phyloP scores from a whole-genome alignment of 495 filamentous ascomycete species.

The Penicillium turbatum region DNA sequence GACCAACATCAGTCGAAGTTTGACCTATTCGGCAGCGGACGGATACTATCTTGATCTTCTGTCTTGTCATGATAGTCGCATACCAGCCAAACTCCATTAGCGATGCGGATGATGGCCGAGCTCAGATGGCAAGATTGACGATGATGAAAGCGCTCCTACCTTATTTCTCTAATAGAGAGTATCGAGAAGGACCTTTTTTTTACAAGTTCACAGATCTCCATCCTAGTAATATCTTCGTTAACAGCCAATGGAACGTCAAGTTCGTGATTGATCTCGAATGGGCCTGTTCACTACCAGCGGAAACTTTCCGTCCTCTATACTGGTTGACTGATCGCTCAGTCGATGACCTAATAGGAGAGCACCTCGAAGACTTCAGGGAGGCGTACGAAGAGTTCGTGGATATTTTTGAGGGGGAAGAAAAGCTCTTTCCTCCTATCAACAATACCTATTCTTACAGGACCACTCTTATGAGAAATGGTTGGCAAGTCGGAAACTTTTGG shows the following conservation, averaged over 20 bases:
- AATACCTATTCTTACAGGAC: slow-evolving; percentile 7
- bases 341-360: slow-evolving; percentile 16
- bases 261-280: slow-evolving; percentile 32
- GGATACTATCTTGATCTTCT: neutral
- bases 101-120: neutral
- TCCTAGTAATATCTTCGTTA: slow-evolving; percentile 17
- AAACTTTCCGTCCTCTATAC: slow-evolving; percentile 26
- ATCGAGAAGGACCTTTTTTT: slow-evolving; percentile 7
- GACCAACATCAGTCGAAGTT: neutral
- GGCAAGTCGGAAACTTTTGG: slow-evolving; percentile 20
- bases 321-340: slow-evolving; percentile 21
- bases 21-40: neutral
- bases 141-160: neutral
- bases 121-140: neutral
- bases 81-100: neutral
- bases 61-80: neutral
- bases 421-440: neutral
- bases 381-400: slow-evolving; percentile 4
- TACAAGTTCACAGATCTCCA: neutral
- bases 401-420: slow-evolving; percentile 9
- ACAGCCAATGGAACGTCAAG: slow-evolving; percentile 22
- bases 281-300: slow-evolving; percentile 24
- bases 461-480: slow-evolving; percentile 17
- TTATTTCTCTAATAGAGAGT: neutral
- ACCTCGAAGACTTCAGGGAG: slow-evolving; percentile 1